Conservation (phyloP, 129 eudicot genomes). For the Arctium minus region DNA sequence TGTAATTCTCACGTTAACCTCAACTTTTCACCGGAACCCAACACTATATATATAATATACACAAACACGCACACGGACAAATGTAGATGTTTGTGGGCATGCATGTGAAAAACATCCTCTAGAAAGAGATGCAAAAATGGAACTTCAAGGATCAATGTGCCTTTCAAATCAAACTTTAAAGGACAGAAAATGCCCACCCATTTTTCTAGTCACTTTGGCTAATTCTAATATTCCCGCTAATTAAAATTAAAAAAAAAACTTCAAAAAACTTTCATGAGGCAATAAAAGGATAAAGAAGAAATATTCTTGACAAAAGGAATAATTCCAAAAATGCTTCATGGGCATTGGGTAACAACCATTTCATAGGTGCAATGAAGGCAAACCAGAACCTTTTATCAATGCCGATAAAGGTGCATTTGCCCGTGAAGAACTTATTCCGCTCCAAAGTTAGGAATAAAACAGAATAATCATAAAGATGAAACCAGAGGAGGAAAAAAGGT, state of each 20-base stretch:
- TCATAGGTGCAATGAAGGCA: conserved; percentile 23
- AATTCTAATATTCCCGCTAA: conserved; percentile 6
- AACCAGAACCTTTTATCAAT: conserved; percentile 14
- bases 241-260: background rate
- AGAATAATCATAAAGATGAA: conserved; percentile 27
- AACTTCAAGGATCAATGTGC: conserved; percentile 11
- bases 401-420: background rate
- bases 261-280: background rate
- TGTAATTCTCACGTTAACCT: no score
- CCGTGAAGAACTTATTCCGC: conserved; percentile 18
- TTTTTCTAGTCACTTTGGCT: background rate
- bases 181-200: conserved; percentile 19
- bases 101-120: conserved; percentile 1
- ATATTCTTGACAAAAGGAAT: conserved; percentile 31
- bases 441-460: conserved; percentile 5
- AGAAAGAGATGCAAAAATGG: conserved; percentile 7
- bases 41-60: background rate
- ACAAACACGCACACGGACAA: background rate
- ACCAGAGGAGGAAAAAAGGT: conserved; percentile 8
- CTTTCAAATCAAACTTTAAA: conserved; percentile 31
- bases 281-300: background rate
- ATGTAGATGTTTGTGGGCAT: background rate
- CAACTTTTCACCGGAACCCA: no score
- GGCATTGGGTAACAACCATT: conserved; percentile 24
- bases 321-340: conserved; percentile 23